Conservation (phyloP, 73 alveolate species). For the Paramecium sonneborni region DNA sequence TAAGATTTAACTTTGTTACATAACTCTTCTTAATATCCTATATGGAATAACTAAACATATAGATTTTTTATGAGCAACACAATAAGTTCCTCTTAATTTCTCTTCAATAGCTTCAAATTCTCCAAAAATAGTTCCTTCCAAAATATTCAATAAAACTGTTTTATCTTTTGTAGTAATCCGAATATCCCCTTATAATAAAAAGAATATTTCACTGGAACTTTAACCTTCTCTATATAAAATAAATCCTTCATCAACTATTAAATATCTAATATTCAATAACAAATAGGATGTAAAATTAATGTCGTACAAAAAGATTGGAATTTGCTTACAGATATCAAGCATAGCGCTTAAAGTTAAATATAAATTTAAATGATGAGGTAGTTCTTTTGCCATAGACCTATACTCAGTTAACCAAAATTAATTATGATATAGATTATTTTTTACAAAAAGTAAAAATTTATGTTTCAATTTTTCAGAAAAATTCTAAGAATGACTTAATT, state of each 20-base stretch:
- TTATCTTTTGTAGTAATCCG: neutral
- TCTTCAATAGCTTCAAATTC: conserved; percentile 52
- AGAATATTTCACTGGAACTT: neutral
- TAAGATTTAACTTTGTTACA: neutral
- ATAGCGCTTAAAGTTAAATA: neutral
- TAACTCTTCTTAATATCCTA: neutral
- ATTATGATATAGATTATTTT: neutral
- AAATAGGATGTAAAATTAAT: neutral
- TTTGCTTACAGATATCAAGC: neutral
- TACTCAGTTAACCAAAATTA: neutral
- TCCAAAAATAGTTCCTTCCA: conserved; percentile 31
- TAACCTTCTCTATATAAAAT: conserved; percentile 1
- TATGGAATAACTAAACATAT: neutral
- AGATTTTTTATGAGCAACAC: neutral
- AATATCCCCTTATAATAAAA: neutral
- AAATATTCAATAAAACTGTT: neutral
- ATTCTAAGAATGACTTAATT: neutral
- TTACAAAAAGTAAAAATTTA: neutral
- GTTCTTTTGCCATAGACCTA: neutral
- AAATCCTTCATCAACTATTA: neutral
- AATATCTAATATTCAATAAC: neutral
- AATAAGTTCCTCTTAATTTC: conserved; percentile 11
- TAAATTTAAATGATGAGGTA: neutral
- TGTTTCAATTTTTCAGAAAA: conserved; percentile 5
- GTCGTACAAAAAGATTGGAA: neutral